phyloP scores from a whole-genome alignment of 1,284 basidiomycete species.

The Omphalotus olearius region DNA sequence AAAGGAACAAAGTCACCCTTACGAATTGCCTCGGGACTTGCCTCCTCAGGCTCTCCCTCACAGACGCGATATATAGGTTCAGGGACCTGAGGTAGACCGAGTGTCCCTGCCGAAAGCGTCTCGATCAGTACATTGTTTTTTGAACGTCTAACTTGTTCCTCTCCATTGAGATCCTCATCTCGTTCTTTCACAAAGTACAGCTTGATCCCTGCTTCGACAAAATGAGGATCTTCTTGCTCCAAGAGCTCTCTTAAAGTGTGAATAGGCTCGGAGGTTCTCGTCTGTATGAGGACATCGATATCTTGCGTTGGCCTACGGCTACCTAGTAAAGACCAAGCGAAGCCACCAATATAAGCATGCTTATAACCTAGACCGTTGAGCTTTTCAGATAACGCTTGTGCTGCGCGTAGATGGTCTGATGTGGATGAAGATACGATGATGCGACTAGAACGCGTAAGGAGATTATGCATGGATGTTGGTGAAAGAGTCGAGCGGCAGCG shows the following conservation, averaged over 20 bases:
- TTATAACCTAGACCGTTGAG: constrained; percentile 17
- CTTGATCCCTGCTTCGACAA: constrained; percentile 24
- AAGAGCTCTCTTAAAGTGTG: constrained; percentile 20
- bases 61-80: constrained; percentile 18
- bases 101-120: constrained; percentile 26
- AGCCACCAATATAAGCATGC: constrained; percentile 22
- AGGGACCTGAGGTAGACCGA: constrained; percentile 25
- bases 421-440: too few species aligned
- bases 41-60: neutral
- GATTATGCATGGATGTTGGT: too few species aligned
- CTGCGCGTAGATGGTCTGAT: too few species aligned
- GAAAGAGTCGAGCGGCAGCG: too few species aligned
- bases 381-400: too few species aligned
- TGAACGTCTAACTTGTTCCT: neutral
- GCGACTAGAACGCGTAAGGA: too few species aligned
- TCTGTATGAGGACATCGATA: constrained; percentile 31
- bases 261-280: constrained; percentile 18
- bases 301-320: constrained; percentile 20
- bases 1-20: too few species aligned
- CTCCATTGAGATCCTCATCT: neutral
- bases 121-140: constrained; percentile 18
- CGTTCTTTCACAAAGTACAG: constrained; percentile 28
- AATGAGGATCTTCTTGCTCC: constrained; percentile 19
- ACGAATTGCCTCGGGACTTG: too few species aligned
- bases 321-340: neutral